Conservation (phyloP, 495 filamentous ascomycete genomes). For the Penicillium pancosmium region DNA sequence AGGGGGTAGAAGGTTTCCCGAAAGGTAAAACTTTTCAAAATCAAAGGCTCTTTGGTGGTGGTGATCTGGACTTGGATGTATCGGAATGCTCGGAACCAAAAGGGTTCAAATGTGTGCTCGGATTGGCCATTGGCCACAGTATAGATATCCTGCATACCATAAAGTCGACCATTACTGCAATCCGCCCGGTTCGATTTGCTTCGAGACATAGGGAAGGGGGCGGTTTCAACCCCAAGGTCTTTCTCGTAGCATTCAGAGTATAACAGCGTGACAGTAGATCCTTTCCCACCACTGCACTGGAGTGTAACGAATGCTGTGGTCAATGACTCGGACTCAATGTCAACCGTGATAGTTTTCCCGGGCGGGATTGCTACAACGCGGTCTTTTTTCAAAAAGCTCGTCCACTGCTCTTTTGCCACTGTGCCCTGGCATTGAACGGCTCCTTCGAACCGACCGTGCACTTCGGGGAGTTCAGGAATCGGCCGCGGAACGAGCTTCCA, state of each 20-base stretch:
- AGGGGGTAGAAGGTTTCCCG: conserved; percentile 28
- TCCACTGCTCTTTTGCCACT: conserved; percentile 10
- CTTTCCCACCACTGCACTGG: conserved; percentile 17
- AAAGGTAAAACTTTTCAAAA: conserved; percentile 10
- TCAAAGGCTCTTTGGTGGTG: conserved; percentile 9
- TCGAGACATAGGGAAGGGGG: conserved; percentile 22
- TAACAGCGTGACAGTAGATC: conserved; percentile 15
- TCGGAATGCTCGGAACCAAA: conserved; percentile 36
- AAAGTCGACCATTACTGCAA: conserved; percentile 14
- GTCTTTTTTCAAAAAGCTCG: conserved; percentile 6
- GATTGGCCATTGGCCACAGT: conserved; percentile 10
- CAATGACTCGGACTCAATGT: conserved; percentile 18
- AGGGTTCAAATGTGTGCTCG: conserved; percentile 23
- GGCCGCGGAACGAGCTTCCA: conserved; percentile 23
- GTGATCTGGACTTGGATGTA: conserved; percentile 24
- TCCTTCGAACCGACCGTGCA: conserved; percentile 11
- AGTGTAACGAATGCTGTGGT: conserved; percentile 28
- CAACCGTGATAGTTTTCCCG: conserved; percentile 13
- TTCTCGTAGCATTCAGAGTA: conserved; percentile 33
- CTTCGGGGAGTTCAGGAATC: conserved; percentile 26
- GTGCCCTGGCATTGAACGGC: conserved; percentile 17
- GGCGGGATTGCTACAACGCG: conserved; percentile 13
- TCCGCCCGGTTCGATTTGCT: conserved; percentile 21
- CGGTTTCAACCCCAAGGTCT: conserved; percentile 18
- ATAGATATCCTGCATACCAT: conserved; percentile 28